Conservation (phyloP, 2,329 filamentous ascomycete genomes). For the Talaromyces islandicus region DNA sequence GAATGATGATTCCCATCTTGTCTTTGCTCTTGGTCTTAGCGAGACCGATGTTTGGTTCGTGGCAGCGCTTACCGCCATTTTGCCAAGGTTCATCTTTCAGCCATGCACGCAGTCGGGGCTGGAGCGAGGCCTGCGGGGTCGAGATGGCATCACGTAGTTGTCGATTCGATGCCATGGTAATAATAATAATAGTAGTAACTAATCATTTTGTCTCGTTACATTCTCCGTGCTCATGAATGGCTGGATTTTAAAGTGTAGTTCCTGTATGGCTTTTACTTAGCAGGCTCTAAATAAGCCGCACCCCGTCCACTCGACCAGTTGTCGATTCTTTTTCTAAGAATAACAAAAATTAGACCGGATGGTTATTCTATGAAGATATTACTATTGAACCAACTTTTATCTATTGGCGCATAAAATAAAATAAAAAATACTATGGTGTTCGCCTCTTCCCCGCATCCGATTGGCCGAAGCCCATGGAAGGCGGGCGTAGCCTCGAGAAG, state of each 20-base stretch:
- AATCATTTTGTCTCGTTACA: background rate
- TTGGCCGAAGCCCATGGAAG: constrained; percentile 11
- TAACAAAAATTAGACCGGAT: background rate
- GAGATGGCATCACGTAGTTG: background rate
- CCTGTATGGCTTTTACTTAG: background rate
- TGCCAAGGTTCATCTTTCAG: background rate
- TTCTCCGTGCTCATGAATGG: background rate
- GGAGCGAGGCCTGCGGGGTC: background rate
- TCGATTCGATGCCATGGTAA: background rate
- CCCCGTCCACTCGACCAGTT: background rate
- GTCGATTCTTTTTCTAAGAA: background rate
- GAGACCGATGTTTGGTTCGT: background rate
- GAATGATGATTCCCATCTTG: background rate
- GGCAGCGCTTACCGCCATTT: background rate
- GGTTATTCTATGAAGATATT: background rate
- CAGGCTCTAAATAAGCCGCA: background rate
- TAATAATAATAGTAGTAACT: background rate
- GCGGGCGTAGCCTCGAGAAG: constrained; percentile 8
- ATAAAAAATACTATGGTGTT: background rate
- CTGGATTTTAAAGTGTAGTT: background rate
- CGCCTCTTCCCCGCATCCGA: background rate
- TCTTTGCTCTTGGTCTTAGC: background rate
- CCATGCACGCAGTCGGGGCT: background rate
- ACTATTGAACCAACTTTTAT: background rate
- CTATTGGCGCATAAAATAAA: background rate